Evolutionary conservation across 768 basidiomycete species (phyloP).

Genomic region (Auricularia auricula-judae): DNA sequence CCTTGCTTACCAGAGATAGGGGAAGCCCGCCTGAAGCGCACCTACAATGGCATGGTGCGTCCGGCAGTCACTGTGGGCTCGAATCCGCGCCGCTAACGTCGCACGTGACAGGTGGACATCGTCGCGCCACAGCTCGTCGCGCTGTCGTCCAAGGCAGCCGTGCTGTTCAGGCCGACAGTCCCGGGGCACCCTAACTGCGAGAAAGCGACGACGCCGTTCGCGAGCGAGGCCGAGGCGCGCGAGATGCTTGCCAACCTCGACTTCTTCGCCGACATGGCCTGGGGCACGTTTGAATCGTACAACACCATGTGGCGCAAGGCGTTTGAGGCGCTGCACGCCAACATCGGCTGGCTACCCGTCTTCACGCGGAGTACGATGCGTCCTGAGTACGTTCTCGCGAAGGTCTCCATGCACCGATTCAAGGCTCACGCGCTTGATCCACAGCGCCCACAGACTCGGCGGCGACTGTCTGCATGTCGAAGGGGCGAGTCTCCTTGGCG

Average conservation of each 20-base stretch:
- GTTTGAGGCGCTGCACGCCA: neutral
- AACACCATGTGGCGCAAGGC: neutral
- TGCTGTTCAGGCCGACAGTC: neutral
- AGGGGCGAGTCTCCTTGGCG: neutral
- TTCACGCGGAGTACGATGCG: neutral
- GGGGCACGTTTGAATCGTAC: neutral
- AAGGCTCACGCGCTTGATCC: neutral
- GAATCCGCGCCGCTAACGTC: neutral
- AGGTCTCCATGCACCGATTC: too few relatives aligned
- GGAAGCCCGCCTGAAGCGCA: neutral
- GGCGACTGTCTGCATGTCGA: constrained; percentile 1
- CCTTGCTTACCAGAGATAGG: neutral
- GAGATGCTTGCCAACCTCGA: neutral
- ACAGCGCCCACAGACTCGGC: neutral
- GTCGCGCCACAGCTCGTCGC: neutral
- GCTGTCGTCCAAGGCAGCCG: neutral
- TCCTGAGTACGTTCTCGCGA: neutral
- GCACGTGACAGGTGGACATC: neutral
- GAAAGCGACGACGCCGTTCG: neutral
- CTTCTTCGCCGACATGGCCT: neutral
- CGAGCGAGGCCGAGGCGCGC: neutral
- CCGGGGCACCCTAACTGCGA: neutral
- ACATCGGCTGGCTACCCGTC: neutral
- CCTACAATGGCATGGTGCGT: neutral
- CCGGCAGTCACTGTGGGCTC: neutral